Evolutionary conservation across 192 early-diverging fungal genomes (phyloP), one percentile per base, ranked within the genome.

Genomic region (Gryganskiella cystojenkinii): DNA sequence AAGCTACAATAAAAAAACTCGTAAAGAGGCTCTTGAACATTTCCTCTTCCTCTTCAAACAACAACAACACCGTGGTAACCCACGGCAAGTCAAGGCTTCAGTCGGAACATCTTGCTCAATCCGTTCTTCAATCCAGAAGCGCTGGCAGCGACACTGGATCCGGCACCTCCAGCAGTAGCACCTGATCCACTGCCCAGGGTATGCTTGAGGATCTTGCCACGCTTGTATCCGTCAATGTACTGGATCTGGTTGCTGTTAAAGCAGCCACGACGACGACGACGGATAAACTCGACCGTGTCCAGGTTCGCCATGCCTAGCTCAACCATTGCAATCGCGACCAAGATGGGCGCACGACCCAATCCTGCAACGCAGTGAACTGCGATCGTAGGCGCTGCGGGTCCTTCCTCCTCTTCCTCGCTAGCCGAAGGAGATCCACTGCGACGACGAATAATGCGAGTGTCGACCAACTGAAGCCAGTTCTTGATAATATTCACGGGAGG

Each of bases 351-450:
- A 27, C 90, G 83, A 35, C 93, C 93, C 30, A 94, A 76, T 13
- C 93, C 93, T 45, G 93, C 93, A 11, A 94, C 92, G 73, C 93
- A 94, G 69, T 94, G 93, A 37, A 90, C 90, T 1, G 91, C 91
- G 76, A 90, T 85, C 0, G 84, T 71, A 28, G 81, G 84, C 24
- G 64, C 70, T 19, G 67, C 60, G 30, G 55, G 45, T 4, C 20
- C 47, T 2, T 67, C 61, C 19, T 74, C 76, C 22, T 62, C 70
- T 49, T 82, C 70, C 61, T 84, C 78, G 52, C 61, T 62, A 15
- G 55, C 61, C 47, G 61, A 64, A 27, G 74, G 66, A 7, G 74
- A 78, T 13, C 43, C 19, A 33, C 49, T 68, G 8, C 74, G 74
- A n/a, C 64, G 64, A 17, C 56, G 62, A 15, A 64, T 57, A 47